Percentiles rank a stretch among this genome's conserved stretches.
These are phyloP conservation scores for Apodospora peruviana DNA, from an alignment of 495 filamentous ascomycete species.

Conservation along the genomic window DNA sequence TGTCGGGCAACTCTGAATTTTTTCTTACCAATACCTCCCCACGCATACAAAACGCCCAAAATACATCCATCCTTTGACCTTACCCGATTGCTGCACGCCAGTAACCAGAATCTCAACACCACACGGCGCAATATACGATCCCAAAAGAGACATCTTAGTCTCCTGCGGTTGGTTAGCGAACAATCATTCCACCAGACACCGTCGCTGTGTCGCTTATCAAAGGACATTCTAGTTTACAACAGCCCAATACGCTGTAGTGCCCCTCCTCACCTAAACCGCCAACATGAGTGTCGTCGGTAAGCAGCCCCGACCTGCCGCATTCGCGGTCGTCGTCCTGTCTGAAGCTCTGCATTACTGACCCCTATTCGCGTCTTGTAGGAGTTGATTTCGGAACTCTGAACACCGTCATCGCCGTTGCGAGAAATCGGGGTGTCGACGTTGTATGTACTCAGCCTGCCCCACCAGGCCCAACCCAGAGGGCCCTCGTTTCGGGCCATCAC, in stretches of 20 bases:
- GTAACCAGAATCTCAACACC: too few relatives aligned
- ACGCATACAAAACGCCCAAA: background rate
- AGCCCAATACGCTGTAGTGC: too few relatives aligned
- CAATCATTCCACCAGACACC: too few relatives aligned
- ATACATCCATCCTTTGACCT: background rate
- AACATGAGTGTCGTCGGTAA: slow-evolving; percentile 48
- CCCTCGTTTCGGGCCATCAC: background rate
- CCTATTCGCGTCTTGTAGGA: slow-evolving; percentile 37
- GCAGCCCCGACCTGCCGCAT: background rate
- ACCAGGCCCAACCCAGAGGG: background rate
- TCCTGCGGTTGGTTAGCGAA: too few relatives aligned
- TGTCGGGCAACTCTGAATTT: slow-evolving; percentile 20
- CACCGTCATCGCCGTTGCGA: slow-evolving; percentile 93
- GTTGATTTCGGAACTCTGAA: slow-evolving; percentile 96
- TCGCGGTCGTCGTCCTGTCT: background rate
- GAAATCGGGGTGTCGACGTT: slow-evolving; percentile 98
- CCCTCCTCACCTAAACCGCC: slow-evolving; percentile 22
- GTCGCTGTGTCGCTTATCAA: too few relatives aligned
- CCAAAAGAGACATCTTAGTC: too few relatives aligned
- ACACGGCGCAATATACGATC: too few relatives aligned
- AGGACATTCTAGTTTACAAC: slow-evolving; percentile 28
- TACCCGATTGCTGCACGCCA: too few relatives aligned
- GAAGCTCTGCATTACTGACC: background rate
- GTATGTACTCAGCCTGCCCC: slow-evolving; percentile 55
- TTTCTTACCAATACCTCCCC: slow-evolving; percentile 10